These are phyloP conservation scores for Ophiorrhiza pumila DNA, from an alignment of 257 asterid species.

Conservation along the genomic window DNA sequence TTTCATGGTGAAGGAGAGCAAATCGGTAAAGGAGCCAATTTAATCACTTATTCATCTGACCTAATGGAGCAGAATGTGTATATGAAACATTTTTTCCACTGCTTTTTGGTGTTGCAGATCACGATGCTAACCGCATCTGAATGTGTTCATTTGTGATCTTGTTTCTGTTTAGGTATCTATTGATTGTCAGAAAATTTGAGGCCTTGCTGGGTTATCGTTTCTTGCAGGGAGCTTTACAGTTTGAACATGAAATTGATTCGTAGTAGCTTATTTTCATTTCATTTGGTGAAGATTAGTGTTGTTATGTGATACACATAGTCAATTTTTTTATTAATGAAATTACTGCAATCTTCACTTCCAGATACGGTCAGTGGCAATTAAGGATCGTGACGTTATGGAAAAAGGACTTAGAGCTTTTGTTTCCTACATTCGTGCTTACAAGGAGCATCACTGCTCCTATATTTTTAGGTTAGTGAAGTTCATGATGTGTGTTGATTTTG, in stretches of 20 bases:
- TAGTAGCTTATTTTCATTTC: neutral
- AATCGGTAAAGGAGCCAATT: neutral
- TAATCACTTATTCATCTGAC: neutral
- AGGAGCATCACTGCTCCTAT: slow-evolving; percentile 83
- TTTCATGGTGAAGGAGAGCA: neutral
- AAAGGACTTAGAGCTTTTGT: slow-evolving; percentile 92
- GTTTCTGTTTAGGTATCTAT: neutral
- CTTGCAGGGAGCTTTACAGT: neutral
- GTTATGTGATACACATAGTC: neutral
- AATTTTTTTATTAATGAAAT: neutral
- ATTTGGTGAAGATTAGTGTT: neutral
- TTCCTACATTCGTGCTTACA: slow-evolving; percentile 85
- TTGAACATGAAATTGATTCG: neutral
- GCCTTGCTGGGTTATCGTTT: neutral
- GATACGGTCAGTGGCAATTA: slow-evolving; percentile 76
- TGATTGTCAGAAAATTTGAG: neutral
- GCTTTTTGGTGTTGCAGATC: neutral
- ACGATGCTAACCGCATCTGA: neutral
- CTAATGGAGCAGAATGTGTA: neutral
- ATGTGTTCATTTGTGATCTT: neutral
- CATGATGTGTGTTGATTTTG: neutral
- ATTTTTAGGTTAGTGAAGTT: slow-evolving; percentile 64
- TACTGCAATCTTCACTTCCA: slow-evolving; percentile 23
- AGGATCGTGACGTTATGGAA: slow-evolving; percentile 94
- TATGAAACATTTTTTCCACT: neutral